Evolutionary conservation across 345 rosid genomes (phyloP), one percentile per base, ranked within the genome.

Genomic region (Rubroshorea leprosula): DNA sequence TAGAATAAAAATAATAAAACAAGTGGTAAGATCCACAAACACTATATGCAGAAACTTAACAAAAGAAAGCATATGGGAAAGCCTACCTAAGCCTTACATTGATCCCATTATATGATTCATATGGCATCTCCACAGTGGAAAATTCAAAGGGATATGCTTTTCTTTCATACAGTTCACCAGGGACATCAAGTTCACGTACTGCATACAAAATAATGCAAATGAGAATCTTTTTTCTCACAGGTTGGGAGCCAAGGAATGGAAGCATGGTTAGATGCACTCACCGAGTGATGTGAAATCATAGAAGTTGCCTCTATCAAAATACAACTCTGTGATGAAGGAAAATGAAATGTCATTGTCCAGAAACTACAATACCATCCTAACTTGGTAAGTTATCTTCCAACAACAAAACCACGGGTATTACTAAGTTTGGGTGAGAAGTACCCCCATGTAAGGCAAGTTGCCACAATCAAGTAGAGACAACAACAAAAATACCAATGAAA

Each of bases 261-360:
- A 35, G 7, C 3, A 35, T 35, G 41, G 41, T 6, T 2, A 35
- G n/a, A 35, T 35, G 41, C 38, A 70, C 85, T 77, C 71, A 74
- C 85, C 85, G 1, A 80, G 82, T 47, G 85, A 80, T 26, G 80
- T 75, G 62, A 80, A 80, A 58, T 80, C 85, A 55, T 80, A 80
- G 54, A 77, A 77, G 73, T 80, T 80, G 74, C 80, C 82, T 63
- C 78, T 73, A 61, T 80, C 85, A 23, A 80, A 77, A 51, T 63
- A 72, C 58, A 80, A 20, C 45, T 80, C 85, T 80, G 82, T 71
- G 61, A 52, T 65, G 43, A 54, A 17, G 57, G 31, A 18, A 39
- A 45, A 54, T 4, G 16, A 57, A 48, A 18, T 25, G 35, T 66
- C 49, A 58, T 31, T 12, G 20, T 48, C 46, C 39, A 41, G 45